Base-by-base conservation (phyloP, 306 rosid genomes). In the Gillenia trifoliata region DNA sequence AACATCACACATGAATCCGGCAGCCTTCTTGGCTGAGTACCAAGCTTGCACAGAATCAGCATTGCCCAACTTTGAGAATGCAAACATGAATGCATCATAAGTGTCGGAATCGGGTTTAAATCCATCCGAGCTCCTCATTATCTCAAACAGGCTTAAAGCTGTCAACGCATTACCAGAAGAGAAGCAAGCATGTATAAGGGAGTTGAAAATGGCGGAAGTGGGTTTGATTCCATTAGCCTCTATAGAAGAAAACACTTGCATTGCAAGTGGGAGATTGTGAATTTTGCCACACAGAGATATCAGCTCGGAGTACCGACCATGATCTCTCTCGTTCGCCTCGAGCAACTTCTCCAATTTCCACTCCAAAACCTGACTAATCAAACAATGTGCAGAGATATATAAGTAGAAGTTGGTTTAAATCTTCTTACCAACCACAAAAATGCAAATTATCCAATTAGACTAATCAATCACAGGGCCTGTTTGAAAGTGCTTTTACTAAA, bases 261-360 rank as follows among this genome's bases (percentile, higher is more conserved):
- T 85, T 79, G 90, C 93, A 22, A 88, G 82, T 41, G 72, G 61
- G 73, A 86, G 68, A 62, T 80, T 78, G 73, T 70, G 74, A 63
- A 79, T 70, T 78, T 74, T 84, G 74, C 86, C 93, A 61, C 91
- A 86, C 0, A 86, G 87, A 72, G 63, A 41, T 52, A 90, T 86
- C 72, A 88, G 87, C 56, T 88, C 84, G 10, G 82, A 80, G 78
- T 86, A 88, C 13, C 65, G 70, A 64, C 43, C 79, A 28, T 22
- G 74, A 76, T 90, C 80, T 56, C 60, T 80, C 60, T 78, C 89
- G 40, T 84, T 85, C 30, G 78, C 86, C 65, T 80, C 74, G 19
- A 85, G 72, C 89, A 87, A 52, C 68, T 80, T 91, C 85, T 86
- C 93, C 81, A 88, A 78, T 80, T 80, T 72, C 96, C 96, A 90